Percentiles rank a stretch among this genome's conserved stretches.
Evolutionary conservation across 2,329 filamentous ascomycete species (phyloP).

Genomic region (Domatiomyces globalis): DNA sequence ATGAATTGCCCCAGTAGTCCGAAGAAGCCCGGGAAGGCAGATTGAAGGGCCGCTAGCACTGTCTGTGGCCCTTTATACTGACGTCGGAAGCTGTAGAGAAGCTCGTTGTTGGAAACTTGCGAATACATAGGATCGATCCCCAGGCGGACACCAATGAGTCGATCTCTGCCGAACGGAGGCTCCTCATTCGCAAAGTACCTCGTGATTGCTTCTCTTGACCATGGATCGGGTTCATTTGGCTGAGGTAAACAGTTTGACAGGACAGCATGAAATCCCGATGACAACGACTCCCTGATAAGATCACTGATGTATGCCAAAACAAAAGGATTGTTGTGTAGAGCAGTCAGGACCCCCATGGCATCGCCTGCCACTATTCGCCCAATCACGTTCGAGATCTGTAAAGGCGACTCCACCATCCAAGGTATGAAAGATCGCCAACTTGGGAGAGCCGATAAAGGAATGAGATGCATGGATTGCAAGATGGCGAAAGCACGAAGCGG

Average conservation of each 20-base stretch:
- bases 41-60: not conserved
- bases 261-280: constrained; percentile 6
- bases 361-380: constrained; percentile 18
- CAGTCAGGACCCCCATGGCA: constrained; percentile 18
- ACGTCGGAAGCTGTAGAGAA: not conserved
- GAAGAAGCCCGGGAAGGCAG: constrained; percentile 1
- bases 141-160: constrained; percentile 6
- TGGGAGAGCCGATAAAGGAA: constrained; percentile 24
- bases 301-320: constrained; percentile 9
- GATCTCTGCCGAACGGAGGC: constrained; percentile 7
- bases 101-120: not conserved
- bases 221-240: constrained; percentile 11
- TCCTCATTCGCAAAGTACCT: constrained; percentile 5
- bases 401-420: constrained; percentile 24
- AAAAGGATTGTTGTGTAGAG: constrained; percentile 25
- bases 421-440: constrained; percentile 24
- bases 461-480: constrained; percentile 29
- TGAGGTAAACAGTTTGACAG: constrained; percentile 9
- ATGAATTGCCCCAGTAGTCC: not conserved
- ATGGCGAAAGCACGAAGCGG: constrained; percentile 31
- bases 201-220: constrained; percentile 7
- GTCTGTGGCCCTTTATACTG: not conserved
- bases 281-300: constrained; percentile 4
- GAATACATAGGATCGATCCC: not conserved
- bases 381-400: constrained; percentile 23